Base-by-base conservation (phyloP, 2,329 filamentous ascomycete species). In the Xylaria sp. region DNA sequence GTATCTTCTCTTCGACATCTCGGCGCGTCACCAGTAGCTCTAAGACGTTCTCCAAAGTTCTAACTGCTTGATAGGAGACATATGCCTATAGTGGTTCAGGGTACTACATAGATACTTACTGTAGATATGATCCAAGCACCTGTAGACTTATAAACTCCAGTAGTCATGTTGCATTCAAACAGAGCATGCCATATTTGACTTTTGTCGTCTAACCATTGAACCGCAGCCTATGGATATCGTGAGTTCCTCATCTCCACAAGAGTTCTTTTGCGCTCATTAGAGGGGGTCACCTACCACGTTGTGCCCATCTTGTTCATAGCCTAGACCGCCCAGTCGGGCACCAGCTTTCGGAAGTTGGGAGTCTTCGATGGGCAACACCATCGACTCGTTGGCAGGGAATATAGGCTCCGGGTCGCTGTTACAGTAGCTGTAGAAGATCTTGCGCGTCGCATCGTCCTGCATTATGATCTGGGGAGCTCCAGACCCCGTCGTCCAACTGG, bases 391-490 rank as follows among this genome's bases (percentile, higher is more conserved):
- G 6, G 17, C 44, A 17, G 50, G 50, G 20, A 60, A 60, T 7
- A 60, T 39, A 2, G 57, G 54, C 8, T 44, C 44, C 7, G 38
- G 38, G 7, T 51, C 7, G 44, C 54, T 57, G 21, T 60, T 57
- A 19, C 57, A 60, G 2, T 48, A 40, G 34, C 54, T 57, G 21
- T 57, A 57, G 20, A 46, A 48, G 2, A 57, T 50, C 8, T 45
- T 49, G 20, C 49, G 42, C 11, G 50, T 41, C 1, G 24, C 38
- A 8, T 54, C 34, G 13, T 60, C 54, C 19, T 60, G 48, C 54
- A 54, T 49, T 43, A 48, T 24, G 5, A 57, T 40, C 9, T 59
- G 53, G 1, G 53, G 56, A 2, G 26, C 39, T 26, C 11, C 24
- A 26, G 24, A 11, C 24, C 24, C 24, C 24, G 24, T 26, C 5